Evolutionary conservation across 495 filamentous ascomycete species (phyloP).

Genomic region (Bryoglossum gracile): DNA sequence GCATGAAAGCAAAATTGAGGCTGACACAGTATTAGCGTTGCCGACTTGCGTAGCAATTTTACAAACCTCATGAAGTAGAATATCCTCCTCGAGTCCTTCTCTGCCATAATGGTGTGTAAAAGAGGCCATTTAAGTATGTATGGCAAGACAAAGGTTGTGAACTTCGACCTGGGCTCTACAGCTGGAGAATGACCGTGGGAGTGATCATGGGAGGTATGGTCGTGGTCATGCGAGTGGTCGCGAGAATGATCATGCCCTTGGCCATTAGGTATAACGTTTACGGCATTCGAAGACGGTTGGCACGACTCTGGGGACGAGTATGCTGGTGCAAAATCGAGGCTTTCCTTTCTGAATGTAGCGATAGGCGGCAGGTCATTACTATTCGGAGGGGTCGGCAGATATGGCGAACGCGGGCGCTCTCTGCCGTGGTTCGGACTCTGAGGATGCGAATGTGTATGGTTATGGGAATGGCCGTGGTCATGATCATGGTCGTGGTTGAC

Average conservation of each 20-base stretch:
- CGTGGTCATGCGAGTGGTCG: slow-evolving; percentile 5
- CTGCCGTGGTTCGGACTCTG: slow-evolving; percentile 6
- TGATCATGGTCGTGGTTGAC: slow-evolving; percentile 29
- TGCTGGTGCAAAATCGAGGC: slow-evolving; percentile 2
- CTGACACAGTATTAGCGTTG: slow-evolving; percentile 36
- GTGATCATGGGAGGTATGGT: slow-evolving; percentile 25
- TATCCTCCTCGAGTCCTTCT: slow-evolving; percentile 91
- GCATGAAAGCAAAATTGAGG: slow-evolving; percentile 93
- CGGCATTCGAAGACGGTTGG: slow-evolving; percentile 11
- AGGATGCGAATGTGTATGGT: slow-evolving; percentile 16
- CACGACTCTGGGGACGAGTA: slow-evolving; percentile 2
- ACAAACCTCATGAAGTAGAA: slow-evolving; percentile 92
- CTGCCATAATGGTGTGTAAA: slow-evolving; percentile 74
- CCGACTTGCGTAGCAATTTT: background rate
- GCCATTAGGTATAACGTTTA: too few relatives aligned
- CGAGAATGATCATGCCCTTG: too few relatives aligned
- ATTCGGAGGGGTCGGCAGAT: slow-evolving; percentile 17
- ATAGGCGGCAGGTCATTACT: slow-evolving; percentile 12
- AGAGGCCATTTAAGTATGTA: slow-evolving; percentile 64
- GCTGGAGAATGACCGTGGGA: slow-evolving; percentile 15
- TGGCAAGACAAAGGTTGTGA: slow-evolving; percentile 60
- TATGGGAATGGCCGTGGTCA: slow-evolving; percentile 31
- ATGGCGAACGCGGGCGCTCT: slow-evolving; percentile 5
- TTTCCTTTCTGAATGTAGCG: slow-evolving; percentile 10
- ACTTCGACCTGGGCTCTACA: slow-evolving; percentile 39